Percentiles rank a stretch among this genome's conserved stretches.
Evolutionary conservation across 257 asterid genomes (phyloP).

Genomic region (Ocimum tenuiflorum): DNA sequence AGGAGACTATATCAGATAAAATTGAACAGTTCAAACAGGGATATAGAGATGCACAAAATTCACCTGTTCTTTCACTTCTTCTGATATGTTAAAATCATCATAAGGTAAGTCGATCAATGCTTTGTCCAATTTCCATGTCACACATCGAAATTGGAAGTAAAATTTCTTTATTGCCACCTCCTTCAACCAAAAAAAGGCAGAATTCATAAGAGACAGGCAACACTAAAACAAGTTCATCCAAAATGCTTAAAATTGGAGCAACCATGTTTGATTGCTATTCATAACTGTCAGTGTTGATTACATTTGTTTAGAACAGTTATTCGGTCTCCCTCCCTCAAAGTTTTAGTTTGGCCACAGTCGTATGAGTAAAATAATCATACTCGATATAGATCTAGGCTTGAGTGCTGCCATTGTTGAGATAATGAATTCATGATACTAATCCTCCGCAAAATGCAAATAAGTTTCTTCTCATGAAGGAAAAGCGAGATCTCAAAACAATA

Average conservation of each 20-base stretch:
- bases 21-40: not conserved
- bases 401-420: too few relatives aligned
- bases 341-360: too few relatives aligned
- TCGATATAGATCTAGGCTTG: too few relatives aligned
- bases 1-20: constrained; percentile 17
- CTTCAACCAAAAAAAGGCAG: constrained; percentile 35
- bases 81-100: constrained; percentile 71
- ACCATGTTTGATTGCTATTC: not conserved
- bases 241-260: not conserved
- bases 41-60: constrained; percentile 17
- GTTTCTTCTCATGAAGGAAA: too few relatives aligned
- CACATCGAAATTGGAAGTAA: constrained; percentile 69
- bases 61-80: constrained; percentile 96
- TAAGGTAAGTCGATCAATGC: constrained; percentile 55
- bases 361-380: too few relatives aligned
- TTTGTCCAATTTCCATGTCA: constrained; percentile 84
- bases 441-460: too few relatives aligned
- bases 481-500: constrained; percentile 18
- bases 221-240: not conserved
- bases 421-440: too few relatives aligned
- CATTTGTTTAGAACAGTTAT: too few relatives aligned
- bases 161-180: constrained; percentile 55
- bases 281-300: too few relatives aligned
- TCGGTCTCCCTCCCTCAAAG: too few relatives aligned
- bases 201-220: constrained; percentile 21